A percentile compares a stretch with the other conserved stretches of the same genome.
These are phyloP conservation scores for Eimeria maxima DNA, from an alignment of 169 alveolate genomes.

Conservation along the genomic window DNA sequence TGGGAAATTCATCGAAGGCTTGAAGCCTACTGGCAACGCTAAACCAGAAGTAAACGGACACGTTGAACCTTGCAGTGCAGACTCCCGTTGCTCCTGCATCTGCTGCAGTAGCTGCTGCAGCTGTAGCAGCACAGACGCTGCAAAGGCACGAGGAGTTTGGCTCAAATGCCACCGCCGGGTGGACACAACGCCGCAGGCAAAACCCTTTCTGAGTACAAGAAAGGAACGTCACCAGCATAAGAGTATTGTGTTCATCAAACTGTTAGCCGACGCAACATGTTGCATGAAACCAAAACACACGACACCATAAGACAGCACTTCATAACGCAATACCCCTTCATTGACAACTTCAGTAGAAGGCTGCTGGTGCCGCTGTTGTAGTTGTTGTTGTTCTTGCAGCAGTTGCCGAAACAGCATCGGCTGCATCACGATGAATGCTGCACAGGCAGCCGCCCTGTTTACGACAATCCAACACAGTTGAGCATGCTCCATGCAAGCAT, in stretches of 20 bases:
- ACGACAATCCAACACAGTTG: background rate
- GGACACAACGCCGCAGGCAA: constrained; percentile 47
- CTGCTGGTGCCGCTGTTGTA: background rate
- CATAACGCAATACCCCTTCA: background rate
- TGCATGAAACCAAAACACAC: background rate
- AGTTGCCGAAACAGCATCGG: background rate
- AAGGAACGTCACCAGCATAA: background rate
- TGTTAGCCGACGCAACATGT: background rate
- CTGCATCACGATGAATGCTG: background rate
- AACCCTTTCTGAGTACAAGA: constrained; percentile 1
- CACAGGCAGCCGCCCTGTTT: background rate
- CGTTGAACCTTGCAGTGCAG: background rate
- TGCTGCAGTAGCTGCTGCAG: background rate
- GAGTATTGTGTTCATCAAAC: background rate
- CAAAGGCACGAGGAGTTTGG: constrained; percentile 37
- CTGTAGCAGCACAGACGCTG: background rate
- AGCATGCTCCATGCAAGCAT: background rate
- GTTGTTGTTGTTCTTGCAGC: background rate
- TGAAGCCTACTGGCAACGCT: background rate
- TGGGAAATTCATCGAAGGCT: background rate
- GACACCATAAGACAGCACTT: background rate
- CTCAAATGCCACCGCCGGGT: constrained; percentile 46
- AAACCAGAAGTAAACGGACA: background rate
- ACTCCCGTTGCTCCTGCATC: background rate
- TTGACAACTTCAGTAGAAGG: background rate